Percentiles rank a stretch among this genome's conserved stretches.
phyloP scores from a whole-genome alignment of 441 rosid species.

The Rhodomyrtus psidioides region DNA sequence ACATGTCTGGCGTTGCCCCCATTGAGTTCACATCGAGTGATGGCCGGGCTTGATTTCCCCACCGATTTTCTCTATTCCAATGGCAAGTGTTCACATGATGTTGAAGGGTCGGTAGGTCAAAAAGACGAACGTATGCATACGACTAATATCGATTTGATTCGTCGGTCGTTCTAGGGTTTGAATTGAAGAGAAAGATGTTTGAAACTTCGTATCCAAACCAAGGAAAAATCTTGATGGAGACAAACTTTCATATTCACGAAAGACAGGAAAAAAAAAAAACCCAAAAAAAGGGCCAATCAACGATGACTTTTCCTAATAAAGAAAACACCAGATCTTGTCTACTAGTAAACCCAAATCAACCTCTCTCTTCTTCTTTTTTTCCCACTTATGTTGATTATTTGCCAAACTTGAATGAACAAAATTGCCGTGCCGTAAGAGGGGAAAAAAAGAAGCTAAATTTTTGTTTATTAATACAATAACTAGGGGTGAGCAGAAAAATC shows the following conservation, averaged over 20 bases:
- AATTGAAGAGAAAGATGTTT: constrained; percentile 15
- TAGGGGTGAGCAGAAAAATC: no score
- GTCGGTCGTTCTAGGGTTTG: constrained; percentile 18
- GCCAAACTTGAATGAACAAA: not conserved
- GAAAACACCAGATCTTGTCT: not conserved
- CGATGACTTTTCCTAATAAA: not conserved
- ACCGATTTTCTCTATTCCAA: not conserved
- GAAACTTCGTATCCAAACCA: not conserved
- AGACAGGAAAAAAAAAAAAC: no score
- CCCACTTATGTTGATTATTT: not conserved
- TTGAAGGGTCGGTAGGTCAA: not conserved
- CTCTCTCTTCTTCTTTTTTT: no score
- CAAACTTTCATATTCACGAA: not conserved
- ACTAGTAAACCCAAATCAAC: not conserved
- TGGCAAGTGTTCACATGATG: not conserved
- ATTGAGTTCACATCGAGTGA: not conserved
- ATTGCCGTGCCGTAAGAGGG: not conserved
- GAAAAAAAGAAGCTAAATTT: not conserved
- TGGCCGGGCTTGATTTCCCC: not conserved
- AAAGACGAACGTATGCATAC: not conserved
- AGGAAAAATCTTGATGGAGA: not conserved
- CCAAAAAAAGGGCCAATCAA: not conserved
- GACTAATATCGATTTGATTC: constrained; percentile 3
- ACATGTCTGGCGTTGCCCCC: not conserved
- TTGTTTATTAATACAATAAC: not conserved